Conservation (phyloP, 2,329 filamentous ascomycete species). For the Aplosporella prunicola region DNA sequence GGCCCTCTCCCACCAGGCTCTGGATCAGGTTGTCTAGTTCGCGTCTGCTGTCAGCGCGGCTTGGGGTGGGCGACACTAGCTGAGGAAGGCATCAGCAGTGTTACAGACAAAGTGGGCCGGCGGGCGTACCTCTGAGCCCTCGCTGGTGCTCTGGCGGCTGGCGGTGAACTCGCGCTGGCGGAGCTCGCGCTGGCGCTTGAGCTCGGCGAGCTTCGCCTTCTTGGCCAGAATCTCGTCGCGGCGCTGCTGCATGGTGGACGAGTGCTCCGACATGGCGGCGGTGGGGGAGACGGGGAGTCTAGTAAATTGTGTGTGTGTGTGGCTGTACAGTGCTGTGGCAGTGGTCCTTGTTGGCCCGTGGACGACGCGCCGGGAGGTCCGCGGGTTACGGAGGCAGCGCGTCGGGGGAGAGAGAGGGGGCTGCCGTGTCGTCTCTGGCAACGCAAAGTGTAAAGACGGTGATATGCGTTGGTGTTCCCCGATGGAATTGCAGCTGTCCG, state of each 20-base stretch:
- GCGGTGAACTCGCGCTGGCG: constrained; percentile 66
- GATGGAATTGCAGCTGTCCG: too few species aligned
- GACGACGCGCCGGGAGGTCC: not conserved
- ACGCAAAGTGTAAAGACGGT: too few species aligned
- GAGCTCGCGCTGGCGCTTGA: constrained; percentile 84
- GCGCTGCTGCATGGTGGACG: constrained; percentile 60
- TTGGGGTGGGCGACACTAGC: constrained; percentile 61
- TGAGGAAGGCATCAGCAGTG: constrained; percentile 29
- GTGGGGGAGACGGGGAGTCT: not conserved
- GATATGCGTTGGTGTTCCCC: too few species aligned
- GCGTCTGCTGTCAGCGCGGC: constrained; percentile 60
- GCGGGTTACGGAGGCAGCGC: too few species aligned
- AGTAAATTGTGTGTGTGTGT: too few species aligned
- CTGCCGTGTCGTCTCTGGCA: too few species aligned
- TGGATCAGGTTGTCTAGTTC: constrained; percentile 79
- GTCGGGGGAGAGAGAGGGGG: not conserved
- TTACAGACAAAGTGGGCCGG: constrained; percentile 7
- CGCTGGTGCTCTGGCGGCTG: constrained; percentile 55
- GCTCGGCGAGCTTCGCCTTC: constrained; percentile 90
- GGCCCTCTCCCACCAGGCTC: constrained; percentile 69
- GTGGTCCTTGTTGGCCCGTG: too few species aligned
- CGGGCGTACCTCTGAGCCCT: constrained; percentile 56
- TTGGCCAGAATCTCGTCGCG: constrained; percentile 96
- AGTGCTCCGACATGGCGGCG: constrained; percentile 9
- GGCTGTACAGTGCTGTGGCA: not conserved